Base-by-base conservation (phyloP, 306 rosid species). In the Astragalus membranaceus region DNA sequence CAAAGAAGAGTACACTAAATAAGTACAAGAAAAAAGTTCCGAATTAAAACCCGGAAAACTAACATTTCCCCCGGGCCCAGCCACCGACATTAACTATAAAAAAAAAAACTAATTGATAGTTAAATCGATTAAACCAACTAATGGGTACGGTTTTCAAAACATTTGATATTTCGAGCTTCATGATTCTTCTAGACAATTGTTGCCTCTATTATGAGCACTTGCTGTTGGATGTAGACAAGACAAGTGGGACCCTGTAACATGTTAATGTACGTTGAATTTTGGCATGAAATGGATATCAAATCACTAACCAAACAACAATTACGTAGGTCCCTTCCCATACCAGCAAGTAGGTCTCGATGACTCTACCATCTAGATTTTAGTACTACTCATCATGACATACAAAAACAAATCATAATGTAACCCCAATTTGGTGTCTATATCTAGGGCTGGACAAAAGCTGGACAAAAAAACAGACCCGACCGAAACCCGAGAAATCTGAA, bases 301-400 rank as follows among this genome's bases (percentile, higher is more conserved):
- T 82, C 79, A 67, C 55, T 29, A 12, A 75, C 86, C 79, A 26
- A 84, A 80, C 67, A 75, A 75, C 79, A 2, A 23, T 82, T 36
- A 67, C 75, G 69, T 72, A 39, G 85, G 64, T 72, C 57, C 70
- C 66, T 7, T 6, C 58, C 23, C 32, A 55, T 15, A 17, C 8
- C n/a, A 3, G n/a, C n/a, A n/a, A n/a, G 8, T 6, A 8, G n/a
- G 32, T 75, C 64, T 72, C 10, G 41, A 3, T 52, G 23, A 20
- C 23, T 20, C 23, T 20, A 20, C 71, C 48, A 30, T 41, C 64
- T 13, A 52, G 36, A 43, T 61, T 77, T 76, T 46, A n/a, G n/a
- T n/a, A n/a, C n/a, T n/a, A n/a, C n/a, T n/a, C n/a, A 30, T 30
- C 30, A 3, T 3, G 23, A 51, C 57, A 3, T 13, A 9, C 8